These are phyloP conservation scores for Pichiaceae sp. DNA, from an alignment of 1,139 yeast genomes.

Conservation along the genomic window DNA sequence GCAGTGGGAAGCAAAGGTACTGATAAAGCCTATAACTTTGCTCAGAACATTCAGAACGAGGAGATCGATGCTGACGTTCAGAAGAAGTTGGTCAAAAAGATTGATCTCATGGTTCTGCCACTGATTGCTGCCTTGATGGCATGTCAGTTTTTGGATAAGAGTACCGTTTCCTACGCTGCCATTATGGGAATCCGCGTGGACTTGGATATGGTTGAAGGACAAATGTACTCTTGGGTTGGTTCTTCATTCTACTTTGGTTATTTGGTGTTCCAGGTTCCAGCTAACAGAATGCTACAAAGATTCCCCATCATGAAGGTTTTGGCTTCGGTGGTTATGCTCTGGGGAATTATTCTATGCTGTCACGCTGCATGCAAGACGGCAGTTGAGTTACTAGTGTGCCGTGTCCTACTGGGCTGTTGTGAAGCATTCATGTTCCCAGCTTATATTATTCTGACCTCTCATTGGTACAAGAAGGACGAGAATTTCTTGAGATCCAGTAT, in stretches of 20 bases:
- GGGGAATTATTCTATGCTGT: constrained; percentile 33
- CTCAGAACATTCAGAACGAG: too few species aligned
- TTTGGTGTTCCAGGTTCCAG: constrained; percentile 36
- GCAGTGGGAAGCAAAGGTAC: too few species aligned
- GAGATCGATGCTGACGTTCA: too few species aligned
- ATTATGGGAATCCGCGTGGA: constrained; percentile 37
- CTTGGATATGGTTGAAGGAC: constrained; percentile 39
- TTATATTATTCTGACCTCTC: constrained; percentile 42
- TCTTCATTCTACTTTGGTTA: constrained; percentile 45
- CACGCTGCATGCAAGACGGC: constrained; percentile 31
- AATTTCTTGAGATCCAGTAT: constrained; percentile 39
- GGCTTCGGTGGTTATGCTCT: constrained; percentile 28
- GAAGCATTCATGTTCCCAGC: constrained; percentile 47
- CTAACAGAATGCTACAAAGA: constrained; percentile 30
- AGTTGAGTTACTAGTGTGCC: constrained; percentile 28
- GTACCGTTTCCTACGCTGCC: constrained; percentile 50
- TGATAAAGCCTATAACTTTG: too few species aligned
- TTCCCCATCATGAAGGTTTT: constrained; percentile 33
- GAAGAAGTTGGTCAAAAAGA: too few species aligned
- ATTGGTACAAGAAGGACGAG: constrained; percentile 46
- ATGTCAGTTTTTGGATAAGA: constrained; percentile 58
- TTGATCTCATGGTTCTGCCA: constrained; percentile 46
- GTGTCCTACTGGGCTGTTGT: constrained; percentile 42
- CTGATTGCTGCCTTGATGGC: constrained; percentile 46
- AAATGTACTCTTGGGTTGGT: constrained; percentile 44